Evolutionary conservation across 1,284 basidiomycete genomes (phyloP).

Genomic region (Porodaedalea pini): DNA sequence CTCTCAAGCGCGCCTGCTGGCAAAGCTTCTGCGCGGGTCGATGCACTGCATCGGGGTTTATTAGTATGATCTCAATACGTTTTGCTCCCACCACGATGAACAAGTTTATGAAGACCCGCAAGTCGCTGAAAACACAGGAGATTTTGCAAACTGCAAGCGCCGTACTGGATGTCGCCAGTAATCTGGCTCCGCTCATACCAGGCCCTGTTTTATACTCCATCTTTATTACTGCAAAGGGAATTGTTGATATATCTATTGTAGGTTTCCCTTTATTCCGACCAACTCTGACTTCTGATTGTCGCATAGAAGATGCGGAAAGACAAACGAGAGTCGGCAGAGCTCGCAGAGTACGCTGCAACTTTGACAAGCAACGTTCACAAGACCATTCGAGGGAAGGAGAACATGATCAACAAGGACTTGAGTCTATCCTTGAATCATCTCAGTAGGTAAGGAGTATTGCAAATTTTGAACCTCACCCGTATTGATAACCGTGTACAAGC

Average conservation of each 20-base stretch:
- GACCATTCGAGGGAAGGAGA: slow-evolving; percentile 10
- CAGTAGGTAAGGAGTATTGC: neutral
- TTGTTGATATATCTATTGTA: slow-evolving; percentile 8
- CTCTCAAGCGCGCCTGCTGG: neutral
- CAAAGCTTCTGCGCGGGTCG: neutral
- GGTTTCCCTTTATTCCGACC: neutral
- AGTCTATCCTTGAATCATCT: slow-evolving; percentile 5
- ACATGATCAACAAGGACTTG: slow-evolving; percentile 9
- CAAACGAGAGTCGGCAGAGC: slow-evolving; percentile 1
- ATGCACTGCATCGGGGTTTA: neutral
- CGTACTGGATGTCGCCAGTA: slow-evolving; percentile 1
- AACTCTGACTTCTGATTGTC: neutral
- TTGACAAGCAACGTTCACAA: slow-evolving; percentile 4
- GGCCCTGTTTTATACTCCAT: slow-evolving; percentile 4
- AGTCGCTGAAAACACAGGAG: neutral
- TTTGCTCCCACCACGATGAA: neutral
- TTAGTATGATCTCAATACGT: neutral
- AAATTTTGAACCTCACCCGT: neutral
- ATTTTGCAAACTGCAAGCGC: slow-evolving; percentile 6
- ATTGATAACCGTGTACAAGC: neutral
- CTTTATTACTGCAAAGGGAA: slow-evolving; percentile 3
- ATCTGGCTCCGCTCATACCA: slow-evolving; percentile 7
- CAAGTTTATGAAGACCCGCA: neutral
- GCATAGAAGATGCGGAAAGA: slow-evolving; percentile 9
- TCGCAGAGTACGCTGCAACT: slow-evolving; percentile 9